Percentiles rank a stretch among this genome's conserved stretches.
Evolutionary conservation across 1,139 yeast species (phyloP).

Genomic region (Suhomyces taliae): DNA sequence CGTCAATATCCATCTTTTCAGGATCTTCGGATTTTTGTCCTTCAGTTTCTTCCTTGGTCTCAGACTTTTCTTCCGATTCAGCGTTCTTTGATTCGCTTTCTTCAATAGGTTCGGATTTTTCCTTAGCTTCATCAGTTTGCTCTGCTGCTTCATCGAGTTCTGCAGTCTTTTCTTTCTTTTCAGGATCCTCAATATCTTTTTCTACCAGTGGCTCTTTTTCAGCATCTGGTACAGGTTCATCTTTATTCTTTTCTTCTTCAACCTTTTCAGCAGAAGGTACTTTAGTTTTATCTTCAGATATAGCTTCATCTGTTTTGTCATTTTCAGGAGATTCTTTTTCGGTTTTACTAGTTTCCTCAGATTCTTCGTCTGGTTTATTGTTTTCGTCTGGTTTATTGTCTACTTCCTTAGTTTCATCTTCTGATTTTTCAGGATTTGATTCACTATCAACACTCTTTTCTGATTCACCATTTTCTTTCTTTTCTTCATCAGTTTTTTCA

Average conservation of each 20-base stretch:
- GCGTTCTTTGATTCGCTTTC: background rate
- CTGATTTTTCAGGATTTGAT: background rate
- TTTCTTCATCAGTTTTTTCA: background rate
- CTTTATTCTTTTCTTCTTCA: background rate
- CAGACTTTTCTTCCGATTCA: background rate
- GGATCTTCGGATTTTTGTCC: constrained; percentile 3
- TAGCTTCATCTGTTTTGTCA: background rate
- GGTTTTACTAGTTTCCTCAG: background rate
- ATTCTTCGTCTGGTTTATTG: constrained; percentile 1
- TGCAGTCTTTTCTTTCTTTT: background rate
- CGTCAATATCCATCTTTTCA: background rate
- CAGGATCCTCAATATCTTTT: background rate
- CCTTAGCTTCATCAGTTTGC: background rate
- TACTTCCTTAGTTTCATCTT: background rate
- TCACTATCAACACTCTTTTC: no score
- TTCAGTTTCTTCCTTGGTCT: background rate
- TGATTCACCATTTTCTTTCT: background rate
- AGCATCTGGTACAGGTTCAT: background rate
- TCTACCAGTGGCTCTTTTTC: background rate
- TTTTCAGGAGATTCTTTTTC: background rate
- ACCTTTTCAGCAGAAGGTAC: background rate
- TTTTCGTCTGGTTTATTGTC: constrained; percentile 1
- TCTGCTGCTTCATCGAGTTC: background rate
- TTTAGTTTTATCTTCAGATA: background rate
- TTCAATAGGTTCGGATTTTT: background rate